Evolutionary conservation across 164 flowering plant species (phyloP).

Genomic region (Euptelea pleiosperma): DNA sequence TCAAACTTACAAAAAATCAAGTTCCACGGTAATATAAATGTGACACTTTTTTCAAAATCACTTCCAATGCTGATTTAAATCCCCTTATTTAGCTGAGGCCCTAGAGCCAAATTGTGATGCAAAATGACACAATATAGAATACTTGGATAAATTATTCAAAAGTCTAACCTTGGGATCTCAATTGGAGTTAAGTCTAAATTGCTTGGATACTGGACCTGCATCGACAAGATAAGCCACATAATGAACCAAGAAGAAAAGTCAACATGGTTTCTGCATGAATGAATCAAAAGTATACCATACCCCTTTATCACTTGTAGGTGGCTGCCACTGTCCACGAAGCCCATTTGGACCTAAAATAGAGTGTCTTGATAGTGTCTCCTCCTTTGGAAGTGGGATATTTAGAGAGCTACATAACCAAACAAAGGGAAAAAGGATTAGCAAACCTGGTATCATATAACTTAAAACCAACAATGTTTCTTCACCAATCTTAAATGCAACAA

Average conservation of each 20-base stretch:
- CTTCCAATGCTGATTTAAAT: no score
- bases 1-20: no score
- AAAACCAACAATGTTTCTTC: not conserved
- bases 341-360: constrained; percentile 94
- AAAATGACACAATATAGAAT: no score
- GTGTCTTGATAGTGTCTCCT: constrained; percentile 84
- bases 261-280: constrained; percentile 5
- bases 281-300: constrained; percentile 29
- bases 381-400: constrained; percentile 59
- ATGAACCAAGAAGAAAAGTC: not conserved
- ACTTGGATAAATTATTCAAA: no score
- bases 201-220: constrained; percentile 81
- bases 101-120: no score
- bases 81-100: no score
- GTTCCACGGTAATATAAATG: no score
- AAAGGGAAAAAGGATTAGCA: constrained; percentile 5
- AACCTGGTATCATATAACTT: not conserved
- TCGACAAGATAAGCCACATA: constrained; percentile 11
- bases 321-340: constrained; percentile 78
- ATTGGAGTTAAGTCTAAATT: constrained; percentile 69
- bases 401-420: constrained; percentile 40
- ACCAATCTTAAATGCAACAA: not conserved
- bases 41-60: no score
- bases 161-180: constrained; percentile 69
- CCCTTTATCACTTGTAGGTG: constrained; percentile 60